Evolutionary conservation across 192 early-diverging fungal genomes (phyloP), one percentile per base, ranked within the genome.

Genomic region (Chytriomyces hyalinus): DNA sequence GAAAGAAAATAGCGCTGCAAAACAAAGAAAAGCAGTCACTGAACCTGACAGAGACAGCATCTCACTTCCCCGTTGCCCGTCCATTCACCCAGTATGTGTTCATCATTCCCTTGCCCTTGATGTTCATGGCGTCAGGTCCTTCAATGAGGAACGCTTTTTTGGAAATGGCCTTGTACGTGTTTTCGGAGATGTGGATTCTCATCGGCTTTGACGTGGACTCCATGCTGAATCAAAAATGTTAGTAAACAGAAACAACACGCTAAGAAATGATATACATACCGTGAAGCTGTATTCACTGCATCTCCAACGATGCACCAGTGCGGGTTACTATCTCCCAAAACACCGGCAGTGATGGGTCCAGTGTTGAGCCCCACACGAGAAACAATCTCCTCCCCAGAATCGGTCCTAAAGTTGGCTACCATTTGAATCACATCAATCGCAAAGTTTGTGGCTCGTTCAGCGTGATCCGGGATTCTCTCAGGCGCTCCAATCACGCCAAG

Each of bases 281-380:
- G 82, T 22, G 82, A 84, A 6, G 84, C 84, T 48, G 79, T 83
- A 53, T 80, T 85, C 26, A 80, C 82, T 43, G 84, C 84, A 57
- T 86, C 84, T 22, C 84, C 84, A 43, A 85, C 79, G 61, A 85
- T 57, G 49, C 82, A 83, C 66, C 76, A 85, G 51, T 81, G 80
- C 26, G 84, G 84, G 75, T 81, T 85, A 17, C 63, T 70, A 26
- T 80, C 80, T 20, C 84, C 84, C 44, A 85, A 61, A 22, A 85
- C 76, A 69, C 84, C 84, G 11, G 84, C 82, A 17, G 79, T 84
- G 26, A 85, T 75, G 28, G 84, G 84, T 24, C 84, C 84, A 73
- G 81, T 67, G 61, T 85, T 81, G 17, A 85, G 70, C 15, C 84
- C 84, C 57, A 85, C 70, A 51, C 82, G 75, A 20, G 84, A 71